A percentile compares a stretch with the other conserved stretches of the same genome.
Evolutionary conservation across 1,284 basidiomycete species (phyloP).

Genomic region (Heterobasidion irregulare): DNA sequence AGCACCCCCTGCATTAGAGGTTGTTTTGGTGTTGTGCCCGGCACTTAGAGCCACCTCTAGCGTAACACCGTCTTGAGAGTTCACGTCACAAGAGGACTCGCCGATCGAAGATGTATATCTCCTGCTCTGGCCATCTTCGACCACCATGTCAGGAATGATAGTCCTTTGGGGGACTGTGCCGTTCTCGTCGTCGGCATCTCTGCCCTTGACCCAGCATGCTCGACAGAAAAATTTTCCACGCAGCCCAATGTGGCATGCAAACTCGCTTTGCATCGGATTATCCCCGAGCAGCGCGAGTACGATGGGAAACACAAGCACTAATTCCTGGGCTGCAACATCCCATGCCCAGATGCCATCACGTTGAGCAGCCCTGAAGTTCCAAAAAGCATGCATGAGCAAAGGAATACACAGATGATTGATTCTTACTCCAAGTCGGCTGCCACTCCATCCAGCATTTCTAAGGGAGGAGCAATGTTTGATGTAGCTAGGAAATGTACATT

Average conservation of each 20-base stretch:
- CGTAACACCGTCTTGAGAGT: too few relatives aligned
- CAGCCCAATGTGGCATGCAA: constrained; percentile 32
- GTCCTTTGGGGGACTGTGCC: too few relatives aligned
- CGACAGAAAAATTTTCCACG: constrained; percentile 30
- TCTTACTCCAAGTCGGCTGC: background rate
- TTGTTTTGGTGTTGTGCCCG: too few relatives aligned
- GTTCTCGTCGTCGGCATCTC: background rate
- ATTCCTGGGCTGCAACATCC: constrained; percentile 20
- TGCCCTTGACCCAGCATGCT: constrained; percentile 19
- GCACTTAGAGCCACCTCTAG: too few relatives aligned
- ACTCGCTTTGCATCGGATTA: constrained; percentile 38
- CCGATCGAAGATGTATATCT: too few relatives aligned
- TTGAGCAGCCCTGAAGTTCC: constrained; percentile 14
- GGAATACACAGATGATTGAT: background rate
- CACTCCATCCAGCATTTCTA: background rate
- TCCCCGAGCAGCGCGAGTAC: constrained; percentile 30
- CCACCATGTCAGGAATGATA: background rate
- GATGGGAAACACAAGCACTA: constrained; percentile 23
- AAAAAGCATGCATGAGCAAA: background rate
- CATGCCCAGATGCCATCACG: constrained; percentile 26
- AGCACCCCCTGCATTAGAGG: too few relatives aligned
- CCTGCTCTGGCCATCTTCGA: too few relatives aligned
- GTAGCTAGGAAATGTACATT: constrained; percentile 10
- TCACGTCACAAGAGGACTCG: too few relatives aligned
- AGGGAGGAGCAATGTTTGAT: background rate